phyloP scores from a whole-genome alignment of 2,329 filamentous ascomycete genomes.

The Lachnellula occidentalis region DNA sequence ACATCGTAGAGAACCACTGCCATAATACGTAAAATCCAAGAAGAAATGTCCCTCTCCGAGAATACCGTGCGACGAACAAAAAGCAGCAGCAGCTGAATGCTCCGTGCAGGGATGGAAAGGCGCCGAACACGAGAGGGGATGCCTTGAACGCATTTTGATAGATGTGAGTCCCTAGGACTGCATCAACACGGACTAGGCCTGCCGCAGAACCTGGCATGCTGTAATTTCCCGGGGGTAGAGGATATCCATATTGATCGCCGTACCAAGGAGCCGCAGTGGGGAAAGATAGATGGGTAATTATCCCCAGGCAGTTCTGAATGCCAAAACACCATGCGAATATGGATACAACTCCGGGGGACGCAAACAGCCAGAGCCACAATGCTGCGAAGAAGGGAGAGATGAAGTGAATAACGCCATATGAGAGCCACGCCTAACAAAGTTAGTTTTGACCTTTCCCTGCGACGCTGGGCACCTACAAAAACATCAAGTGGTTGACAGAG shows the following conservation, averaged over 20 bases:
- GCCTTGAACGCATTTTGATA: conserved; percentile 89
- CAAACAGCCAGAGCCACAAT: conserved; percentile 77
- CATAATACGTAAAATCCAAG: conserved; percentile 67
- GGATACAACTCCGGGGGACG: conserved; percentile 74
- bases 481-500: conserved; percentile 23
- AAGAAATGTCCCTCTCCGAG: conserved; percentile 62
- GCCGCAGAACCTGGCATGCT: conserved; percentile 84
- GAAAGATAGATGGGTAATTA: conserved; percentile 80
- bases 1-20: conserved; percentile 98
- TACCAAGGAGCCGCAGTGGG: conserved; percentile 95
- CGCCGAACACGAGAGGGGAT: conserved; percentile 85
- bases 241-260: conserved; percentile 74
- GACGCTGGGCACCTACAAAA: conserved; percentile 13
- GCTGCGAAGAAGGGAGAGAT: conserved; percentile 75
- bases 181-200: conserved; percentile 80
- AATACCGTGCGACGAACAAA: conserved; percentile 53
- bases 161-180: conserved; percentile 79
- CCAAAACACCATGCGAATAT: conserved; percentile 83
- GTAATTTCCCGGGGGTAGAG: conserved; percentile 79
- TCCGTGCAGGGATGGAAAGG: conserved; percentile 89
- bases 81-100: conserved; percentile 91
- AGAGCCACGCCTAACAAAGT: conserved; percentile 70
- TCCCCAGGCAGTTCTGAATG: conserved; percentile 84
- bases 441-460: conserved; percentile 55
- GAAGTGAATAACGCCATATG: conserved; percentile 87